Evolutionary conservation across 1,284 basidiomycete genomes (phyloP), one percentile per base, ranked within the genome.

Genomic region (Moesziomyces aphidis): DNA sequence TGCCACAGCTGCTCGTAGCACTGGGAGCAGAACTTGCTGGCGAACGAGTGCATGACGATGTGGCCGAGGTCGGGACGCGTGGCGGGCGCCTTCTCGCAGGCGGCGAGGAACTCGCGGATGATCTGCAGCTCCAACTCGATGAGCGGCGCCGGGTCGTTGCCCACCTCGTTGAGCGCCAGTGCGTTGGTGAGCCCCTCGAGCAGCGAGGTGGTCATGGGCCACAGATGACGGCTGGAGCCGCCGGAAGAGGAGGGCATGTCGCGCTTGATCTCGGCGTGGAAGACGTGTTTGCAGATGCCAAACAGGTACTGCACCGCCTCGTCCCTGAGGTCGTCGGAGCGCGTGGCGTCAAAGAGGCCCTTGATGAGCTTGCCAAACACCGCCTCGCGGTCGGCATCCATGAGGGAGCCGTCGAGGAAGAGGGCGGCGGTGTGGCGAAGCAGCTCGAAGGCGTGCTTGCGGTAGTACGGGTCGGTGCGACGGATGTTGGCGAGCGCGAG

Each of bases 281-380:
- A 92, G 63, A 94, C 86, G 62, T 89, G 88, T 50, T 87, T 89
- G 1, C 91, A 90, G 50, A 95, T 86, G 63, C 90, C 90, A 43
- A 88, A 87, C 34, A 94, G 84, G 80, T 89, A 93, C 36, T 88
- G 85, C 72, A 90, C 89, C 1, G 93, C 93, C 65, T 90, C 89
- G 34, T 88, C 88, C 67, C 89, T 87, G 44, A 93, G 86, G 62
- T 94, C 93, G 2, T 90, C 86, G 31, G 92, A 84, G 71, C 92
- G 89, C 4, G 92, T 86, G 0, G 92, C 90, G 72, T 94, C 92
- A 79, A 93, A 93, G 26, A 95, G 85, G 15, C 92, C 93, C 51
- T 80, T 85, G 53, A 96, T 85, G 52, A 90, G 88, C 70, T 86
- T 87, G 13, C 90, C 86, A 79, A 95, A 94, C 6, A 91, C 88